Evolutionary conservation across 2,329 filamentous ascomycete species (phyloP), one percentile per base, ranked within the genome.

Genomic region (Xylaria sp.): DNA sequence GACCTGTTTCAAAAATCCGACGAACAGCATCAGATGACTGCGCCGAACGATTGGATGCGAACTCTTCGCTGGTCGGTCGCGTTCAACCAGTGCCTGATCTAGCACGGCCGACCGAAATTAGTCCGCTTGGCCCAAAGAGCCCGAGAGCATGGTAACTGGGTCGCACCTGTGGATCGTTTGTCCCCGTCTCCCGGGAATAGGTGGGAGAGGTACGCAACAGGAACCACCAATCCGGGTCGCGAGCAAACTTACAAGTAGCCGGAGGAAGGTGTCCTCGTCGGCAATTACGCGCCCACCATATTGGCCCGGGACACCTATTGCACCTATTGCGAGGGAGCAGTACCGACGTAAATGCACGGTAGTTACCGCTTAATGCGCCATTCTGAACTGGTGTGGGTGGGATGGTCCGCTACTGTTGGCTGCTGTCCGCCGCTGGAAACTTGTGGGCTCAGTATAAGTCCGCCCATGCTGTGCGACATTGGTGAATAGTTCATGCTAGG

Each of bases 121-220:
- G 41, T 46, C 48, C 31, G 44, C 34, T 64, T 57, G 55, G 8
- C 52, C 41, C 15, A 6, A 46, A 48, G 56, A 59, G 39, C 63
- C 67, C 67, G 64, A 57, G 50, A 64, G 57, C 7, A 56, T 48
- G 67, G 67, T 69, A 67, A 52, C 48, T 55, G 67, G 59, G 58
- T 66, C 67, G 44, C 20, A 48, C 25, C 18, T 66, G 63, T 66
- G 63, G 67, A 69, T 44, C 63, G 58, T 8, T 37, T 39, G 31
- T 55, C 37, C 37, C 58, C 63, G 46, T 50, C 31, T 63, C 58
- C 34, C 59, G 67, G 67, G 59, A 9, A 66, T 50, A 50, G 25
- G 63, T 20, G 28, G 28, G 28, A 28, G 2, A 28, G 28, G 28
- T 28, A 5, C 28, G 50, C 50, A 65, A 65, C 39, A 59, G 56